Percentiles rank a stretch among this genome's conserved stretches.
Evolutionary conservation across 1,284 basidiomycete genomes (phyloP).

Genomic region (Amylostereum chailletii): DNA sequence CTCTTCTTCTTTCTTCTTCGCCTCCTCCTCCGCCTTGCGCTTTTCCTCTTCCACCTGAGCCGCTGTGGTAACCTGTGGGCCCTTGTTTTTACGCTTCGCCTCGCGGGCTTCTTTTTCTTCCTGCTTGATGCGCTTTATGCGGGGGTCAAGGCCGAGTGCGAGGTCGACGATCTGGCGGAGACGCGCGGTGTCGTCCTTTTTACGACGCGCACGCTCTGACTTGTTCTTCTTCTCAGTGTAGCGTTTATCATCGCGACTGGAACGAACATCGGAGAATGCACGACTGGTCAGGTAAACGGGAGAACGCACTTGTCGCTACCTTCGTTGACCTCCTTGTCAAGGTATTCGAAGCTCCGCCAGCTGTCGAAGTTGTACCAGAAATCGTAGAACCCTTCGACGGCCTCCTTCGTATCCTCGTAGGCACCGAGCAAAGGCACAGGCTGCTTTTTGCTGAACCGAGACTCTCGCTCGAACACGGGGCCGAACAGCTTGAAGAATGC

Average conservation of each 20-base stretch:
- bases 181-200: conserved; percentile 97
- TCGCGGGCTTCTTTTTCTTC: conserved; percentile 94
- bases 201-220: conserved; percentile 88
- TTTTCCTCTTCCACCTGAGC: conserved; percentile 69
- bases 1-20: conserved; percentile 56
- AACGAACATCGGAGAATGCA: conserved; percentile 6
- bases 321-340: conserved; percentile 98
- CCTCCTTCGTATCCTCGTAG: conserved; percentile 66
- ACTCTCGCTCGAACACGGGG: conserved; percentile 86
- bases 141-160: conserved; percentile 81
- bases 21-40: conserved; percentile 66
- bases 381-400: conserved; percentile 93
- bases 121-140: conserved; percentile 96
- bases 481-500: conserved; percentile 58
- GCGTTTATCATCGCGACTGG: conserved; percentile 94
- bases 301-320: conserved; percentile 79
- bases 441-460: conserved; percentile 82
- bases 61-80: conserved; percentile 35
- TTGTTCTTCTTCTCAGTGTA: conserved; percentile 99
- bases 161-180: conserved; percentile 85
- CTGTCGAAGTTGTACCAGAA: conserved; percentile 99
- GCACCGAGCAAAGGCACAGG: conserved; percentile 84
- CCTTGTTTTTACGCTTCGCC: conserved; percentile 77
- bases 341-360: conserved; percentile 97
- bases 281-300: not conserved